A percentile compares a stretch with the other conserved stretches of the same genome.
Evolutionary conservation across 2,329 filamentous ascomycete genomes (phyloP).

Genomic region (Exophiala phaeomuriformis): DNA sequence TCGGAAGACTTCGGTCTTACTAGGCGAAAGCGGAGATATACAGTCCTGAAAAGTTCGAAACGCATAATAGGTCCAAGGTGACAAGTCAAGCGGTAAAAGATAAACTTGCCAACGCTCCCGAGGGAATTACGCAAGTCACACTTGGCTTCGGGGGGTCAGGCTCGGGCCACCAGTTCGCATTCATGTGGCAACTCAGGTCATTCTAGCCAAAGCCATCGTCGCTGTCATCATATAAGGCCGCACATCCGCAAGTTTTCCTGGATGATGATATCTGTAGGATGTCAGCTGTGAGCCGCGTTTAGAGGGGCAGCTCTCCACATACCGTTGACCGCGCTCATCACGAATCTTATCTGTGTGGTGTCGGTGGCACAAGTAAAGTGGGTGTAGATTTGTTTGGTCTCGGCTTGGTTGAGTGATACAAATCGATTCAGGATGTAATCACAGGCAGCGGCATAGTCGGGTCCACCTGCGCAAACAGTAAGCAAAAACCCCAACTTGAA

Average conservation of each 20-base stretch:
- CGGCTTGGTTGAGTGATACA: slow-evolving; percentile 95
- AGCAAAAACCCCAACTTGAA: neutral
- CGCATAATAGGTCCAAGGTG: neutral
- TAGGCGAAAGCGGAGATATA: neutral
- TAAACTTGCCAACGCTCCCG: neutral
- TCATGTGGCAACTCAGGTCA: neutral
- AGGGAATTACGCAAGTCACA: neutral
- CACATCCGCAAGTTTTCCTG: slow-evolving; percentile 97
- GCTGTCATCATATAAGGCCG: slow-evolving; percentile 66
- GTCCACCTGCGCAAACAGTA: slow-evolving; percentile 53
- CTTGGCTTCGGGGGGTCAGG: neutral
- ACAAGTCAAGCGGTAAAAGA: slow-evolving; percentile 3
- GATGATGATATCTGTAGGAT: slow-evolving; percentile 83
- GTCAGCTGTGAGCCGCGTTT: slow-evolving; percentile 38
- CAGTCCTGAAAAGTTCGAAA: neutral
- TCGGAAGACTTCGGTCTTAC: neutral
- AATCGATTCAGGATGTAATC: slow-evolving; percentile 99
- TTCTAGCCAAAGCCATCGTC: neutral
- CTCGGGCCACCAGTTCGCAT: neutral
- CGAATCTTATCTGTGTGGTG: slow-evolving; percentile 97
- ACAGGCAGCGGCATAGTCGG: slow-evolving; percentile 91
- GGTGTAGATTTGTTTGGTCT: slow-evolving; percentile 99
- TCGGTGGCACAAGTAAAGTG: slow-evolving; percentile 99
- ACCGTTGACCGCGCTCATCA: slow-evolving; percentile 99
- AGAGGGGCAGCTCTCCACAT: slow-evolving; percentile 34